A percentile compares a stretch with the other conserved stretches of the same genome.
Evolutionary conservation across 768 basidiomycete species (phyloP).

Genomic region (Antrodiella citrinella): DNA sequence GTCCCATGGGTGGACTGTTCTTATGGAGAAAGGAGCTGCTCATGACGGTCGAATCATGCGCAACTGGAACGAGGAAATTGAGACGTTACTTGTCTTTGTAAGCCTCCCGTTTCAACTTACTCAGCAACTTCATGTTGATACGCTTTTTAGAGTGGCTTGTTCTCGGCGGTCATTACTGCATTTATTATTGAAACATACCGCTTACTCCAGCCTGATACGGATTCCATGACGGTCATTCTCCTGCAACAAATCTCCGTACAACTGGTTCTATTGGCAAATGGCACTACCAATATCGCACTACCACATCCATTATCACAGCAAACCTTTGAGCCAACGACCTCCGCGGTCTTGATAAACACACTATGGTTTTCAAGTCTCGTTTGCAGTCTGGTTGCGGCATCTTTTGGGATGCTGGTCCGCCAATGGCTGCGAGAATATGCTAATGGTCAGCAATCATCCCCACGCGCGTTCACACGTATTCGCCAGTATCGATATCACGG

Average conservation of each 20-base stretch:
- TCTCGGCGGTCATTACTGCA: neutral
- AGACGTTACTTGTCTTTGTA: constrained; percentile 1
- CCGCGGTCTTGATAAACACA: constrained; percentile 6
- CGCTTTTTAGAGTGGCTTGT: neutral
- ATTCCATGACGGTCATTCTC: neutral
- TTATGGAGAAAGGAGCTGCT: too few species aligned
- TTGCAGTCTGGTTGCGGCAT: constrained; percentile 14
- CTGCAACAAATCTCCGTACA: neutral
- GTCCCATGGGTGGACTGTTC: too few species aligned
- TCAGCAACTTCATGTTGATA: neutral
- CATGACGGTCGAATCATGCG: too few species aligned
- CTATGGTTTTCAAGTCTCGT: constrained; percentile 17
- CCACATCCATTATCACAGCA: neutral
- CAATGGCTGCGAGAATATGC: constrained; percentile 17
- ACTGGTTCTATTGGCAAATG: neutral
- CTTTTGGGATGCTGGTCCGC: constrained; percentile 16
- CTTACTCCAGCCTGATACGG: neutral
- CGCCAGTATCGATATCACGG: constrained; percentile 13
- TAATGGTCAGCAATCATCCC: neutral
- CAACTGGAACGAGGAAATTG: neutral
- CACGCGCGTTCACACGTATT: constrained; percentile 8
- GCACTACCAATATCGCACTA: too few species aligned
- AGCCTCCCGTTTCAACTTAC: neutral
- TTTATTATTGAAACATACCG: neutral
- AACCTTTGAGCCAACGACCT: neutral